A percentile compares a stretch with the other conserved stretches of the same genome.
phyloP scores from a whole-genome alignment of 441 rosid species.

The Erodium trifolium region DNA sequence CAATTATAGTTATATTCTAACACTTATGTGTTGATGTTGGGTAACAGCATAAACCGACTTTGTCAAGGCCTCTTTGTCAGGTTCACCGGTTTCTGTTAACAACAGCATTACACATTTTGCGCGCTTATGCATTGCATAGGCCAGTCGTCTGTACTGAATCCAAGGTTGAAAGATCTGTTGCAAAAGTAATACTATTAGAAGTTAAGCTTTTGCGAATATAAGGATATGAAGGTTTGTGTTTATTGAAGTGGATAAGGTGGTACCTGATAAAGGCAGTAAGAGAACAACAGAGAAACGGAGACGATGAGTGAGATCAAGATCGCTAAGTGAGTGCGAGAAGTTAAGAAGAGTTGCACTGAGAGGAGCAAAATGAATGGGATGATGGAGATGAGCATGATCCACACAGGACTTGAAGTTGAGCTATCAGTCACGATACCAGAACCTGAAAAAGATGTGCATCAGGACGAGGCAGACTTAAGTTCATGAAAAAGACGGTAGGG shows the following conservation, averaged over 20 bases:
- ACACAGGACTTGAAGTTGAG: slow-evolving; percentile 18
- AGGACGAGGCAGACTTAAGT: neutral
- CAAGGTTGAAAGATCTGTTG: neutral
- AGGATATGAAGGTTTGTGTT: neutral
- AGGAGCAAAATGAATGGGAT: slow-evolving; percentile 22
- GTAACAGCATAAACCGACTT: neutral
- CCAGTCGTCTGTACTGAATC: neutral
- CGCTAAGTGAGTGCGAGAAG: slow-evolving; percentile 19
- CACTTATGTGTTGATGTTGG: no score
- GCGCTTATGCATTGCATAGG: neutral
- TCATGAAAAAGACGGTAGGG: no score
- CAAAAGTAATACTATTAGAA: neutral
- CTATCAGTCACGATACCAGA: slow-evolving; percentile 21
- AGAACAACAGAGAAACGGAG: slow-evolving; percentile 18
- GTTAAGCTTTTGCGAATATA: no score
- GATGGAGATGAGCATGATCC: slow-evolving; percentile 25
- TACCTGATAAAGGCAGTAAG: slow-evolving; percentile 29
- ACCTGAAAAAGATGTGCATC: slow-evolving; percentile 14
- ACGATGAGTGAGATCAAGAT: slow-evolving; percentile 22
- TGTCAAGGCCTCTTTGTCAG: neutral
- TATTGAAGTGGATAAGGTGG: neutral
- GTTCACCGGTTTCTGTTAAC: neutral
- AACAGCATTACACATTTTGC: neutral
- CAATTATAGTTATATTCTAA: no score
- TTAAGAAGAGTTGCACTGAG: slow-evolving; percentile 16